Evolutionary conservation across 805 yeast species (phyloP).

Genomic region (Candida odintsovae): DNA sequence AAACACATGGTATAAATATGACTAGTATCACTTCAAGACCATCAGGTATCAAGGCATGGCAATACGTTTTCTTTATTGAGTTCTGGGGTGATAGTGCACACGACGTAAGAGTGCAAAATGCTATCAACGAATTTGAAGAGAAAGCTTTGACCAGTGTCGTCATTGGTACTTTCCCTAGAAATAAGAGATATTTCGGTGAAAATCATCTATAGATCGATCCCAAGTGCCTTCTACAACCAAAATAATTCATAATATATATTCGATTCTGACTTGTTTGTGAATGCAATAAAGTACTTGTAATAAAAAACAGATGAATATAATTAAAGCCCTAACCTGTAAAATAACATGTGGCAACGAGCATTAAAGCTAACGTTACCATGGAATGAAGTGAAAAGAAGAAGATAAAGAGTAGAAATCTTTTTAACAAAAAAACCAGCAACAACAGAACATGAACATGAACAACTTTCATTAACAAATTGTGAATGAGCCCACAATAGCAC

Average conservation of each 20-base stretch:
- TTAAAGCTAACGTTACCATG: no score
- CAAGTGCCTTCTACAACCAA: background rate
- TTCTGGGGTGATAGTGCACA: conserved; percentile 38
- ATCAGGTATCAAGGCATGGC: conserved; percentile 62
- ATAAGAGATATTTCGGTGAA: conserved; percentile 30
- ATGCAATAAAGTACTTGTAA: background rate
- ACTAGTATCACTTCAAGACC: conserved; percentile 78
- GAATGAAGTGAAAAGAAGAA: background rate
- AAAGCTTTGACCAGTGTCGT: conserved; percentile 46
- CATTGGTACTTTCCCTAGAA: conserved; percentile 54
- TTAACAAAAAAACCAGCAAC: background rate
- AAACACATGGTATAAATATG: conserved; percentile 52
- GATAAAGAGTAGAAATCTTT: background rate
- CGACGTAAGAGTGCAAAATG: conserved; percentile 23
- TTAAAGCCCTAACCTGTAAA: background rate
- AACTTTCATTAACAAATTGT: background rate
- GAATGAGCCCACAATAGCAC: background rate
- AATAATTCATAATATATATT: background rate
- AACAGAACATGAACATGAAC: background rate
- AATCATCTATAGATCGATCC: background rate
- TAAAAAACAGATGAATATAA: background rate
- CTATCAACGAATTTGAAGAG: conserved; percentile 38
- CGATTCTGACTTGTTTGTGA: background rate
- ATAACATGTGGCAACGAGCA: background rate
- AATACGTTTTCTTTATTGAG: conserved; percentile 78